Base-by-base conservation (phyloP, 129 eudicot genomes). In the Helianthus tuberosus region DNA sequence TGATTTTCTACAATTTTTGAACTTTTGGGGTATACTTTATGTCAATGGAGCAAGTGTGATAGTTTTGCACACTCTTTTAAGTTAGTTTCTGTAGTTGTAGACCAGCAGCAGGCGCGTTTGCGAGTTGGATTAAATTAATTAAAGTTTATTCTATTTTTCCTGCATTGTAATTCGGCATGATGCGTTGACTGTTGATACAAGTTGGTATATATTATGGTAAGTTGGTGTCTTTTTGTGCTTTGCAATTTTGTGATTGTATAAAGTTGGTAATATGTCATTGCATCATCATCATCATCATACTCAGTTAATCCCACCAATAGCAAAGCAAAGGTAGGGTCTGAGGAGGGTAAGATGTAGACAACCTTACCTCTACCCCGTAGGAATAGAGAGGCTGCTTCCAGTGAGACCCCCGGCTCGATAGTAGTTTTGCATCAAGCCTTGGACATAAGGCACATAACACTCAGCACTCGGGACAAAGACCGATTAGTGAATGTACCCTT, bases 21-120 rank as follows among this genome's bases (percentile, higher is more conserved):
- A 64, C 51, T 51, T 61, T 52, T 71, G 73, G 53, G 73, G 61
- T n/a, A 32, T 68, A 47, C 50, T 58, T 5, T 57, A 47, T 25
- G 66, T 39, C 29, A 54, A 55, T 14, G 74, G 81, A 69, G 58
- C 2, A 15, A 77, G 58, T 76, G 65, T 59, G 59, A 66, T 76
- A 55, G 75, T 47, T 57, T 16, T 32, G 14, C 32, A 23, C 27
- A 62, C 67, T 62, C 35, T 15, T 74, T 61, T 60, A 49, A 51
- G 61, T 49, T 59, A 41, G 47, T 64, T n/a, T 78, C 5, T 60
- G 16, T 72, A 38, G 68, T 38, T 64, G 47, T 14, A 70, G 71
- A 54, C 66, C 66, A 51, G 60, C 7, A 41, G 64, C 7, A 41
- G 64, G 61, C 10, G 48, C 55, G 49, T 39, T 50, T 49, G 47